A percentile compares a stretch with the other conserved stretches of the same genome.
phyloP scores from a whole-genome alignment of 2,329 filamentous ascomycete species.

The Clathrospora elynae region DNA sequence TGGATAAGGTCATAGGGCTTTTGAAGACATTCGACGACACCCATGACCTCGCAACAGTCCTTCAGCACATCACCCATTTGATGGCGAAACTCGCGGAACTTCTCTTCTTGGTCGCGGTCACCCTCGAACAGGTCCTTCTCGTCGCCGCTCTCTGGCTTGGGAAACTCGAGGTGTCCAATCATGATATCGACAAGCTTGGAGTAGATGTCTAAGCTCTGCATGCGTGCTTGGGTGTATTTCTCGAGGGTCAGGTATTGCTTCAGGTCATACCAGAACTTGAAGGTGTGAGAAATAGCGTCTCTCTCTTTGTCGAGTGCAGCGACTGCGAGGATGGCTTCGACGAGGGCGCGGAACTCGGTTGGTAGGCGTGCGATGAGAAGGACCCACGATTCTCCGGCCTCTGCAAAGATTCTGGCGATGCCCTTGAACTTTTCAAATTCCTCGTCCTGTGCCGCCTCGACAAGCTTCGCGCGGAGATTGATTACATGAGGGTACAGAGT shows the following conservation, averaged over 20 bases:
- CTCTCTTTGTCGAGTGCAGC: conserved; percentile 84
- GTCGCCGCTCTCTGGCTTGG: conserved; percentile 72
- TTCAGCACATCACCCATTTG: conserved; percentile 98
- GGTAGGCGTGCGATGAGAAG: conserved; percentile 87
- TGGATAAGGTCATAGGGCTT: conserved; percentile 89
- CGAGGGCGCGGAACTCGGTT: conserved; percentile 77
- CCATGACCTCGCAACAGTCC: conserved; percentile 95
- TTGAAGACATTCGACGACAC: conserved; percentile 84
- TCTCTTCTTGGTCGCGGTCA: conserved; percentile 93
- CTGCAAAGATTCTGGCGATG: conserved; percentile 86
- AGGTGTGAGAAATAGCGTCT: conserved; percentile 91
- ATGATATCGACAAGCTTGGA: conserved; percentile 91
- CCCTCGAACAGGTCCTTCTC: conserved; percentile 90
- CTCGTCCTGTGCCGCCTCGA: conserved; percentile 74
- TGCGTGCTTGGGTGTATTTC: conserved; percentile 80
- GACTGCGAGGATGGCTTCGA: conserved; percentile 91
- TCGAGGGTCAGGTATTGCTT: conserved; percentile 95
- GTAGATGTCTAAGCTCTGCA: conserved; percentile 79
- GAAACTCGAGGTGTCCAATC: conserved; percentile 87
- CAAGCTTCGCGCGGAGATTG: conserved; percentile 75
- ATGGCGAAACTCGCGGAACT: conserved; percentile 94
- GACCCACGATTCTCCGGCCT: conserved; percentile 93
- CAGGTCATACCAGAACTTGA: conserved; percentile 97
- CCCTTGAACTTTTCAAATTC: conserved; percentile 87
- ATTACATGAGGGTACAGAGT: conserved; percentile 81